These are phyloP conservation scores for Mycosphaerella arachidis DNA, from an alignment of 2,329 filamentous ascomycete genomes.

Conservation along the genomic window DNA sequence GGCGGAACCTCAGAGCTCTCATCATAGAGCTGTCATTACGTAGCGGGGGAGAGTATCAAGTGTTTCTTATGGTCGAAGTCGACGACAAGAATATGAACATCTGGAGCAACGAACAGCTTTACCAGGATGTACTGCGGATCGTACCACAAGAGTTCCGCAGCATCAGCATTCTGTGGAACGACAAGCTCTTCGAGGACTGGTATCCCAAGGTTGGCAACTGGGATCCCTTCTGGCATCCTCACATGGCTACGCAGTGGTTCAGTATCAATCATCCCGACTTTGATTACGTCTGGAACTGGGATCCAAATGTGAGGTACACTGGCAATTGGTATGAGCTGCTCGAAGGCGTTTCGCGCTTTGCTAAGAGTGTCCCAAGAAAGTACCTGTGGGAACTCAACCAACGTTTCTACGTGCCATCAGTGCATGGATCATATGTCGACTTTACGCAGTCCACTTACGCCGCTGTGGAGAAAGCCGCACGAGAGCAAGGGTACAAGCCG, in stretches of 20 bases:
- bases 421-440: conserved; percentile 48
- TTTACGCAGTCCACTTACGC: conserved; percentile 43
- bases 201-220: conserved; percentile 48
- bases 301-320: conserved; percentile 74
- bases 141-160: conserved; percentile 66
- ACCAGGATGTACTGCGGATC: conserved; percentile 58
- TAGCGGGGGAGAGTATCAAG: conserved; percentile 46
- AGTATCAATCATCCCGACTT: conserved; percentile 72
- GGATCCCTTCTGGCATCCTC: conserved; percentile 55
- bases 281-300: conserved; percentile 80
- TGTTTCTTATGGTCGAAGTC: conserved; percentile 47
- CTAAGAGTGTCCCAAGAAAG: conserved; percentile 52
- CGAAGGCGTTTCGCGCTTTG: conserved; percentile 56
- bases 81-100: conserved; percentile 54
- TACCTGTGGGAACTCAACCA: conserved; percentile 56
- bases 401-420: conserved; percentile 51
- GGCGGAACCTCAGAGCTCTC: conserved; percentile 43
- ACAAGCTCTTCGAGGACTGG: conserved; percentile 47
- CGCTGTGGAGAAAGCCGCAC: conserved; percentile 38
- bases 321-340: conserved; percentile 80
- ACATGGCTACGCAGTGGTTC: conserved; percentile 71
- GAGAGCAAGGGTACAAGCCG: conserved; percentile 36
- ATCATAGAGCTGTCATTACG: conserved; percentile 44
- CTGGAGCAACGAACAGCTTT: conserved; percentile 55
- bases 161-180: conserved; percentile 71